A percentile compares a stretch with the other conserved stretches of the same genome.
phyloP scores from a whole-genome alignment of 306 rosid genomes.

The Vigna nakashimae region DNA sequence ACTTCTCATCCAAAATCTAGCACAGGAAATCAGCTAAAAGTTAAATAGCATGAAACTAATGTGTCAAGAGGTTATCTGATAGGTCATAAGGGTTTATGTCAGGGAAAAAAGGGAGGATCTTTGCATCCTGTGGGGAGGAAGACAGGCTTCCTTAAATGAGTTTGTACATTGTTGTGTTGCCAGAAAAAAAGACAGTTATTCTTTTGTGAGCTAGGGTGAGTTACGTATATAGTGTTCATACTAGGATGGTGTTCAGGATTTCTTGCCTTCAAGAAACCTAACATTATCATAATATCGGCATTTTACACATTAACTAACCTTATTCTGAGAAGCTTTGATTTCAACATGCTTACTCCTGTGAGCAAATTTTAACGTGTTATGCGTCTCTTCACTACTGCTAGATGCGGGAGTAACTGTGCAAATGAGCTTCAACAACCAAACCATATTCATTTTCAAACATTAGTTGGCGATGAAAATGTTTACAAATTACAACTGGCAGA shows the following conservation, averaged over 20 bases:
- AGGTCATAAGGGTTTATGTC: no score
- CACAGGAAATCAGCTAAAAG: constrained; percentile 18
- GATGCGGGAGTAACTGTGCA: constrained; percentile 96
- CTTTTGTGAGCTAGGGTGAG: no score
- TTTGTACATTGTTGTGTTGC: no score
- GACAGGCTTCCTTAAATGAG: no score
- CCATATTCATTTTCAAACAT: constrained; percentile 38
- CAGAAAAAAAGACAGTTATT: no score
- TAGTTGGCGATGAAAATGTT: not conserved
- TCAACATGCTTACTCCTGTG: constrained; percentile 90
- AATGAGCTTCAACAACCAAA: constrained; percentile 66
- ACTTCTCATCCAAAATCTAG: constrained; percentile 94
- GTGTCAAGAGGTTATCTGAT: not conserved
- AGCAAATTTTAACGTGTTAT: constrained; percentile 88
- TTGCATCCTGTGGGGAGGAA: no score
- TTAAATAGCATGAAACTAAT: constrained; percentile 13
- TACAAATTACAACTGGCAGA: constrained; percentile 15
- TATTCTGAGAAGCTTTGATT: constrained; percentile 85
- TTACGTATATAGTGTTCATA: no score
- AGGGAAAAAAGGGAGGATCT: no score
- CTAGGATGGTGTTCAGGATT: no score
- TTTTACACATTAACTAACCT: constrained; percentile 49
- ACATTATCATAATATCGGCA: constrained; percentile 13
- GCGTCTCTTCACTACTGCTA: constrained; percentile 92
- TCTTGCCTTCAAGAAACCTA: no score